Percentiles rank a stretch among this genome's conserved stretches.
Conservation (phyloP, 108 stramenopile genomes). For the Nitzschia sp. region DNA sequence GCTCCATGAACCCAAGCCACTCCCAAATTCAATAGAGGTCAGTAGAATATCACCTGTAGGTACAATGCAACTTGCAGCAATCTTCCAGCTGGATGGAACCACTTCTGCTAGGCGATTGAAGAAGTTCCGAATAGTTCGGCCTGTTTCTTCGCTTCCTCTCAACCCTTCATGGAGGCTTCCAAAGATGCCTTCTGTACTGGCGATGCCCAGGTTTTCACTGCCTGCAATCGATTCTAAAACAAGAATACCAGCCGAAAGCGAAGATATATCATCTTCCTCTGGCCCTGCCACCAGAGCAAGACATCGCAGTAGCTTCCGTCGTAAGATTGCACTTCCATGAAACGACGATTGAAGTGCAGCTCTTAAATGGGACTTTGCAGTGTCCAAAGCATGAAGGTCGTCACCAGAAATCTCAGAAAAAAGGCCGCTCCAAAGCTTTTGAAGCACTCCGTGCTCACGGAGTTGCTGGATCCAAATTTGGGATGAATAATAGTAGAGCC, state of each 20-base stretch:
- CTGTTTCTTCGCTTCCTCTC: neutral
- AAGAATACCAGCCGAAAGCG: conserved; percentile 11
- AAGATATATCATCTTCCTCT: neutral
- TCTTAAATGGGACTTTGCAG: conserved; percentile 27
- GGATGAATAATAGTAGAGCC: conserved; percentile 55
- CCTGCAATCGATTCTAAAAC: conserved; percentile 24
- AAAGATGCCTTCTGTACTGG: conserved; percentile 24
- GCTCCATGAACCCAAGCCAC: neutral
- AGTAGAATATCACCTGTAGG: conserved; percentile 71
- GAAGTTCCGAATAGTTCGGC: conserved; percentile 13
- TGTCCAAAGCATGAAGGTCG: neutral
- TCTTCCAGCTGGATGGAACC: conserved; percentile 50
- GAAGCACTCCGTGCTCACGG: conserved; percentile 38
- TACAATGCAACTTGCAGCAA: conserved; percentile 52
- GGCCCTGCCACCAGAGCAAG: conserved; percentile 65
- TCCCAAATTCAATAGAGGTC: conserved; percentile 22
- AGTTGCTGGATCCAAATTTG: conserved; percentile 38
- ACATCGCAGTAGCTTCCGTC: conserved; percentile 57
- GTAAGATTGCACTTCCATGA: conserved; percentile 40
- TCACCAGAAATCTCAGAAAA: conserved; percentile 2
- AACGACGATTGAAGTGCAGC: conserved; percentile 9
- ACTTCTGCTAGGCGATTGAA: conserved; percentile 16
- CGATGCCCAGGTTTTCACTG: neutral
- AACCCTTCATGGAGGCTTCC: conserved; percentile 37
- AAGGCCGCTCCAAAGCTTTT: conserved; percentile 43